Evolutionary conservation across 208 protist species (phyloP).

Genomic region (Wallacemonas rigidus): DNA sequence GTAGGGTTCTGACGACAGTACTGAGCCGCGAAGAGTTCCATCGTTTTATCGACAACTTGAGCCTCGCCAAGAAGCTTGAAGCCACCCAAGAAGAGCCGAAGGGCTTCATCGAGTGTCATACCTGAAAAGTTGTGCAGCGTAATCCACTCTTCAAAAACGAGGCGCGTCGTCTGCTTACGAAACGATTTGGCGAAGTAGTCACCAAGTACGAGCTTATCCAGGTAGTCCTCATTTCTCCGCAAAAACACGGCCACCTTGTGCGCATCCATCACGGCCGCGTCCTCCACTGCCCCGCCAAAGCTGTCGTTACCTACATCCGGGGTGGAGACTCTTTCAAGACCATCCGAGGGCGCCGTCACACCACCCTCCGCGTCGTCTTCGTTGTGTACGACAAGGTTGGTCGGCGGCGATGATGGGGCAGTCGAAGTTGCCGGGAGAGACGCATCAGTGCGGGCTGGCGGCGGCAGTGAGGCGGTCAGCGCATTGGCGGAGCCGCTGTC

Average conservation of each 20-base stretch:
- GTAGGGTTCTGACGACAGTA: slow-evolving; percentile 83
- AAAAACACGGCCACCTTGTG: slow-evolving; percentile 55
- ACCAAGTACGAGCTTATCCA: slow-evolving; percentile 79
- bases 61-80: slow-evolving; percentile 88
- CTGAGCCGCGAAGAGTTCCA: slow-evolving; percentile 88
- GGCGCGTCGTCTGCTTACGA: slow-evolving; percentile 31
- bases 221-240: slow-evolving; percentile 64
- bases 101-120: slow-evolving; percentile 77
- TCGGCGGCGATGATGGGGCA: too few species aligned
- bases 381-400: too few species aligned
- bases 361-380: too few species aligned
- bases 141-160: slow-evolving; percentile 86
- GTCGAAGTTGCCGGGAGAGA: too few species aligned
- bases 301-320: not conserved
- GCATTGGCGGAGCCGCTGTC: too few species aligned
- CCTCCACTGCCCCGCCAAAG: slow-evolving; percentile 23
- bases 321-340: too few species aligned
- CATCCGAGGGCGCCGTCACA: too few species aligned
- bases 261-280: slow-evolving; percentile 27
- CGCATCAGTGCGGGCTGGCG: too few species aligned
- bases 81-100: slow-evolving; percentile 81
- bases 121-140: slow-evolving; percentile 72
- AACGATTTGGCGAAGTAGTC: slow-evolving; percentile 89
- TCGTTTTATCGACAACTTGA: slow-evolving; percentile 85
- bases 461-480: too few species aligned